phyloP scores from a whole-genome alignment of 2,329 filamentous ascomycete genomes.

The Sporothrix curviconia region DNA sequence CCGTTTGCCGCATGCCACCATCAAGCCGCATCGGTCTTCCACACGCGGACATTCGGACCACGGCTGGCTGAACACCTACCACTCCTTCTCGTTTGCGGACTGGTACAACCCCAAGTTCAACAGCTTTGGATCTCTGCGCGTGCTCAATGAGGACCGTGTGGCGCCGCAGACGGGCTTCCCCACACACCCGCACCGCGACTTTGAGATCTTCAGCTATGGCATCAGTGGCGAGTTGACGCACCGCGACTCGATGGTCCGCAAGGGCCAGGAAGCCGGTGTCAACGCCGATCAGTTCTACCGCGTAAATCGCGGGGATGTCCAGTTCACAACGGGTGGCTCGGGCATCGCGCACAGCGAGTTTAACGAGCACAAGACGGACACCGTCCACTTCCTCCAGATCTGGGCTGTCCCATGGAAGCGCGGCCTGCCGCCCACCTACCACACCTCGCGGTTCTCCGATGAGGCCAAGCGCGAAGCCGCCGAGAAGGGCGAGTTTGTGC shows the following conservation, averaged over 20 bases:
- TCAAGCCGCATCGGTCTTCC: conserved; percentile 66
- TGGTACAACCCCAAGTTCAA: conserved; percentile 61
- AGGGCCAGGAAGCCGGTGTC: conserved; percentile 50
- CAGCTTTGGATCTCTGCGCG: conserved; percentile 68
- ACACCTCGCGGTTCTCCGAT: conserved; percentile 66
- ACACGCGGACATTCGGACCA: conserved; percentile 72
- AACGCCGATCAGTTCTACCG: conserved; percentile 59
- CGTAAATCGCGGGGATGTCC: conserved; percentile 74
- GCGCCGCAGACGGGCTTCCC: conserved; percentile 69
- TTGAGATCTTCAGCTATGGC: conserved; percentile 86
- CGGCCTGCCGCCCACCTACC: conserved; percentile 67
- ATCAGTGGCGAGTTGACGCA: conserved; percentile 81
- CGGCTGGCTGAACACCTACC: conserved; percentile 82
- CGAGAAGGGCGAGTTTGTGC: conserved; percentile 55
- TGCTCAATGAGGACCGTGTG: conserved; percentile 86
- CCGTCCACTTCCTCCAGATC: conserved; percentile 82
- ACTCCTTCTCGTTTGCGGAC: conserved; percentile 77
- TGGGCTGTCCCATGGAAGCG: conserved; percentile 75
- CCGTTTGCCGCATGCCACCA: conserved; percentile 61
- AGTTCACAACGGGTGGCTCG: conserved; percentile 83
- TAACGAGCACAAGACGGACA: conserved; percentile 64
- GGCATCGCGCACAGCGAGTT: conserved; percentile 75
- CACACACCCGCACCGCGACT: conserved; percentile 77
- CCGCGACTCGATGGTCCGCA: conserved; percentile 76
- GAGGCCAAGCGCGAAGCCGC: conserved; percentile 51